Conservation (phyloP, 176 grass and related monocot species). For the Paspalum notatum region DNA sequence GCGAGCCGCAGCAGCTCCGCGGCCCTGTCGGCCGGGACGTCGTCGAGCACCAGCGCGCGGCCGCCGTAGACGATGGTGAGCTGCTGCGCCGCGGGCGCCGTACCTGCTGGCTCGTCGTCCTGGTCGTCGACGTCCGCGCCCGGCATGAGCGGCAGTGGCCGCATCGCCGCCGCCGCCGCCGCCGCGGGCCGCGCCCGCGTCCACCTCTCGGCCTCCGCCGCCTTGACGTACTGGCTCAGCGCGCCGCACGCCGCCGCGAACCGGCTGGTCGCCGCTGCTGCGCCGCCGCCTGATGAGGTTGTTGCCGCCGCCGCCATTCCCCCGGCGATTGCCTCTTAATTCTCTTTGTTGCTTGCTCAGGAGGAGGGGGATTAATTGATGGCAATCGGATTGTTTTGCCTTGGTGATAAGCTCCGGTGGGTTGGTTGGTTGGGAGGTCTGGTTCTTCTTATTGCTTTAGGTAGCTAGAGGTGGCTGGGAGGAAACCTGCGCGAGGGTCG, state of each 20-base stretch:
- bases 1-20: not conserved
- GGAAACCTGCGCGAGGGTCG: not conserved
- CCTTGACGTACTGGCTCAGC: conserved; percentile 57
- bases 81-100: not conserved
- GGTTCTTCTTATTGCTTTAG: too few species aligned
- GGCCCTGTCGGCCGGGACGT: not conserved
- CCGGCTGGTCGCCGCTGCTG: not conserved
- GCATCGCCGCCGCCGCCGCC: not conserved
- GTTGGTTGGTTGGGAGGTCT: not conserved
- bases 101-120: not conserved
- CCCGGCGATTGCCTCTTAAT: not conserved
- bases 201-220: conserved; percentile 20
- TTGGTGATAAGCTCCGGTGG: not conserved
- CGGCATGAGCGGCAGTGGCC: conserved; percentile 34
- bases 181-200: not conserved
- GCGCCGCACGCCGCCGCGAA: conserved; percentile 44
- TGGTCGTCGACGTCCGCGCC: not conserved
- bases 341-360: not conserved
- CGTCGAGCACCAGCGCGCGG: not conserved
- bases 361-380: not conserved
- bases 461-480: not conserved
- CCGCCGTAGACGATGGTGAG: not conserved
- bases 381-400: not conserved
- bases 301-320: not conserved
- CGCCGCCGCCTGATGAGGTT: not conserved